Evolutionary conservation across 1,284 basidiomycete species (phyloP).

Genomic region (Trametes pubescens): DNA sequence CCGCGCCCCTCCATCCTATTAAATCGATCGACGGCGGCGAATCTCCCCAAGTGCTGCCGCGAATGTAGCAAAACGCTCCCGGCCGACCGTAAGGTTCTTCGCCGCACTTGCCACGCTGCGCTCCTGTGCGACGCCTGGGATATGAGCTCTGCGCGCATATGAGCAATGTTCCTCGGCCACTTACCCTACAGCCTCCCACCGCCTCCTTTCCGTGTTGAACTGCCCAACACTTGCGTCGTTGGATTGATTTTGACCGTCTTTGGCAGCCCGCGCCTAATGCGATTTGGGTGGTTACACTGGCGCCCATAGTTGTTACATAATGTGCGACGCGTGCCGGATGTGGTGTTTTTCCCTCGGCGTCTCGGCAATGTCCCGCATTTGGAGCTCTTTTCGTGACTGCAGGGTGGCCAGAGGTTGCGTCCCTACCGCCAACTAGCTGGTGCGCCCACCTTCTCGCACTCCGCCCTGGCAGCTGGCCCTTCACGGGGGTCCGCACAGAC

Average conservation of each 20-base stretch:
- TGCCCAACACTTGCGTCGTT: neutral
- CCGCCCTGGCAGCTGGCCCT: neutral
- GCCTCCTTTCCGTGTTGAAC: neutral
- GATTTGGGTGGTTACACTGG: conserved; percentile 1
- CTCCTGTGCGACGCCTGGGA: neutral
- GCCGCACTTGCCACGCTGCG: conserved; percentile 12
- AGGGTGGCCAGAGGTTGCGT: neutral
- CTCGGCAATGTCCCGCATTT: no score
- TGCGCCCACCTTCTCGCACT: neutral
- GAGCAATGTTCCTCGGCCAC: neutral
- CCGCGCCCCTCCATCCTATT: conserved; percentile 4
- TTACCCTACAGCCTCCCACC: neutral
- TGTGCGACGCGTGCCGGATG: neutral
- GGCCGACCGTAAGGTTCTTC: conserved; percentile 4
- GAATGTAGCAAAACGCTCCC: conserved; percentile 26
- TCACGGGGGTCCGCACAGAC: neutral
- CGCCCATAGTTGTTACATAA: conserved; percentile 19
- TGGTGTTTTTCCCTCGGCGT: neutral
- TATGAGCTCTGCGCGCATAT: neutral
- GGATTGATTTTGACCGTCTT: conserved; percentile 7
- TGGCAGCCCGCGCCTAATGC: neutral
- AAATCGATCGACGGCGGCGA: conserved; percentile 24
- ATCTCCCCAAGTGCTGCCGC: conserved; percentile 20
- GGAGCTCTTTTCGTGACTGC: neutral
- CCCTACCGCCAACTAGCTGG: neutral